Evolutionary conservation across 2,329 filamentous ascomycete species (phyloP), one percentile per base, ranked within the genome.

Genomic region (Epichloe elymi): DNA sequence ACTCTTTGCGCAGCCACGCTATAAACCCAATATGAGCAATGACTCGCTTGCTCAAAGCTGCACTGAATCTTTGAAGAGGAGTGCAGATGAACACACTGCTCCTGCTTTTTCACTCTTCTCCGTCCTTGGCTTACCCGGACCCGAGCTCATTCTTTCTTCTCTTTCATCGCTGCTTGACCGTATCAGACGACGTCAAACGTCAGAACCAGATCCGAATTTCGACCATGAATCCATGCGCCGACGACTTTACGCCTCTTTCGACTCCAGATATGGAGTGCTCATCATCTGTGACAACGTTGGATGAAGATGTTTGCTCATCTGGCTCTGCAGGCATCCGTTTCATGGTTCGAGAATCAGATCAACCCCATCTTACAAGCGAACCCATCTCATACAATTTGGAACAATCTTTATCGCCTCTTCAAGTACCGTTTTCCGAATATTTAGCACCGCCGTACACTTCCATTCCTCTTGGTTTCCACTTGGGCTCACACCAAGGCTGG

Each of bases 141-240:
- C 40, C 12, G 30, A 47, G n/a, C 41, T 37, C 38, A 41, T 38
- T 39, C 23, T 30, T 20, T 23, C 33, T 38, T 23, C 17, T 14
- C 35, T 37, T 37, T 46, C 46, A 15, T 36, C 26, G 14, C 40
- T 39, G 38, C 20, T n/a, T 26, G 33, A 5, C 19, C 37, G 14
- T 15, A 42, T 43, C 37, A 40, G 46, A 15, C 12, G 4, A 33
- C 7, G 17, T 7, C 47, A 35, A 43, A 14, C 10, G 5, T 36
- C n/a, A 46, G 36, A 30, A 10, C 23, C 44, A 23, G 14, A 19
- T 23, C 30, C 2, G 8, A 3, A 8, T 37, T 35, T 26, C 14
- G 19, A 20, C 17, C 35, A 54, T 52, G 47, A 54, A 54, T 50
- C 47, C 52, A 17, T 52, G 50, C 50, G 47, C 52, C 11, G 30